Evolutionary conservation across 352 stramenopile species (phyloP), one percentile per base, ranked within the genome.

Genomic region (Peronosclerospora sorghi): DNA sequence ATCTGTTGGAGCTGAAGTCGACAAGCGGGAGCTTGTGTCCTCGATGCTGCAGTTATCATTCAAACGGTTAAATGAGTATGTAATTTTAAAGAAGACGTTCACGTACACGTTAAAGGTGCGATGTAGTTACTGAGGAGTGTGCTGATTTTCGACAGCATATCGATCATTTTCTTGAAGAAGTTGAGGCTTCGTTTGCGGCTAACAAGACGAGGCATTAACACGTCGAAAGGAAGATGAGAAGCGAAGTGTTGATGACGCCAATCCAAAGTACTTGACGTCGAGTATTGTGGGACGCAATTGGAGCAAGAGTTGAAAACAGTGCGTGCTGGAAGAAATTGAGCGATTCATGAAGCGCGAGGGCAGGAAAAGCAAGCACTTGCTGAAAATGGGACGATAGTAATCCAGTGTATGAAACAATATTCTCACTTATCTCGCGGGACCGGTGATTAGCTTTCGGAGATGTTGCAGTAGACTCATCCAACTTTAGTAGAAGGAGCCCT

Each of bases 271-370:
- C 63, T 51, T 85, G 75, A 5, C 83, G 45, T 0, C 75, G 65
- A 21, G 74, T 54, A 24, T 55, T 45, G 35, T 63, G 59, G 0
- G 65, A 79, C 10, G 55, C 39, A 45, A 87, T 76, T 30, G 73
- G 62, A 10, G 47, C 41, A 59, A 64, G 71, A 4, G 53, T 56
- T 32, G 58, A 56, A 36, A 72, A 67, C 8, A 85, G 14, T 13
- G 85, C 75, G 17, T 66, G 44, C 41, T 72, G 58, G 21, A 83
- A 82, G 50, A 85, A 85, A 6, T 65, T 51, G 2, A 87, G 50
- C 7, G 72, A 81, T 34, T 87, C 72, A 18, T 51, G 68, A 27
- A 87, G 62, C 0, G 59, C 54, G 4, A 77, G 24, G 6, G 60
- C 39, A 8, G 49, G 56, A 8, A 50, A 39, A 8, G 48, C 58